A percentile compares a stretch with the other conserved stretches of the same genome.
Conservation (phyloP, 2,329 filamentous ascomycete genomes). For the Phyllosticta capitalensis region DNA sequence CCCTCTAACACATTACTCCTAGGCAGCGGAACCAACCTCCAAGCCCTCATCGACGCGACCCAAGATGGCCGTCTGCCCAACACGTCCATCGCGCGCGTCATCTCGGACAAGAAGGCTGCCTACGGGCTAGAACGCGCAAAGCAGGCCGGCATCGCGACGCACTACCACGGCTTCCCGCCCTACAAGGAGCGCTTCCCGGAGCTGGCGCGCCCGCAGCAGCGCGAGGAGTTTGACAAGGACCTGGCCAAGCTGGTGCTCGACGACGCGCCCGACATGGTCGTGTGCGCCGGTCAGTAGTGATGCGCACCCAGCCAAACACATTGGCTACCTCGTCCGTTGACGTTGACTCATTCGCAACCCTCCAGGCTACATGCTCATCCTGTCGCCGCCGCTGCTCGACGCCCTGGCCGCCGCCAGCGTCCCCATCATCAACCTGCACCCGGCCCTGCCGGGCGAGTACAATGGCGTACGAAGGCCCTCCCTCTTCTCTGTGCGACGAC, state of each 20-base stretch:
- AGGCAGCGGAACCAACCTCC: constrained; percentile 65
- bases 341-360: constrained; percentile 21
- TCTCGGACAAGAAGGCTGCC: constrained; percentile 49
- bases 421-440: constrained; percentile 74
- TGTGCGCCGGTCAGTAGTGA: constrained; percentile 44
- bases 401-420: constrained; percentile 55
- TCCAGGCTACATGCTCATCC: constrained; percentile 74
- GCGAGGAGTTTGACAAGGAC: constrained; percentile 64
- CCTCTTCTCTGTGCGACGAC: neutral
- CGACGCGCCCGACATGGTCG: constrained; percentile 61
- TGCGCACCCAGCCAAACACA: too few species aligned
- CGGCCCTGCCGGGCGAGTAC: constrained; percentile 62
- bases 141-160: constrained; percentile 56
- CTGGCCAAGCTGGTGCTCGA: constrained; percentile 58
- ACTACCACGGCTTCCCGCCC: constrained; percentile 72
- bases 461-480: constrained; percentile 45
- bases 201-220: constrained; percentile 38
- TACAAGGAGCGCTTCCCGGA: constrained; percentile 60
- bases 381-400: constrained; percentile 58
- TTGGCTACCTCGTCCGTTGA: too few species aligned
- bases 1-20: constrained; percentile 20
- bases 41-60: constrained; percentile 61
- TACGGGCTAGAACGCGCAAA: constrained; percentile 54
- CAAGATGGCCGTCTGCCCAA: constrained; percentile 37
- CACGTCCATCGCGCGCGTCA: constrained; percentile 51